phyloP scores from a whole-genome alignment of 78 protist species.

The Dictyostelium capitatum region DNA sequence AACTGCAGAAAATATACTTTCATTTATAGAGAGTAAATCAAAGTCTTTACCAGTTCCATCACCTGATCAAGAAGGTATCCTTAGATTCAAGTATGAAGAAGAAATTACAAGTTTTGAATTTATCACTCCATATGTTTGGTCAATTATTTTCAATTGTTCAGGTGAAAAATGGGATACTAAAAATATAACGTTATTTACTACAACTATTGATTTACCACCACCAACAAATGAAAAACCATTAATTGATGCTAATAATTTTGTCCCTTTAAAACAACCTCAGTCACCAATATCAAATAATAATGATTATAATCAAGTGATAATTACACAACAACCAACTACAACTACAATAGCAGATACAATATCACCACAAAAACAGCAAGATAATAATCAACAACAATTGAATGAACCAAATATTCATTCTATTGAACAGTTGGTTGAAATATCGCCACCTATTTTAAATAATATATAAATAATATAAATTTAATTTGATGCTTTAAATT shows the following conservation, averaged over 20 bases:
- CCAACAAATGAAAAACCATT: background rate
- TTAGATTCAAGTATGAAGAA: slow-evolving; percentile 72
- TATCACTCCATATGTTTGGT: slow-evolving; percentile 75
- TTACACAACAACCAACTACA: background rate
- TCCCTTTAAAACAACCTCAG: background rate
- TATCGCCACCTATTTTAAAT: too few species aligned
- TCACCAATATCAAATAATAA: background rate
- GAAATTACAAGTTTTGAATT: slow-evolving; percentile 50
- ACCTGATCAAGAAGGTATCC: slow-evolving; percentile 39
- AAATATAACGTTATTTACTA: slow-evolving; percentile 27
- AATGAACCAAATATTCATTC: background rate
- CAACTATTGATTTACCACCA: background rate
- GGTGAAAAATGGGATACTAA: slow-evolving; percentile 61
- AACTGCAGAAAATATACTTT: slow-evolving; percentile 40
- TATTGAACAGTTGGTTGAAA: background rate
- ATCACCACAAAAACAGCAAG: too few species aligned
- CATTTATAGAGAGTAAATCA: slow-evolving; percentile 49
- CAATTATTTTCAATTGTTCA: slow-evolving; percentile 47
- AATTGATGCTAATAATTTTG: slow-evolving; percentile 3
- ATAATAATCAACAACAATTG: too few species aligned
- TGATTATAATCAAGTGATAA: background rate
- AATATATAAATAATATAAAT: too few species aligned
- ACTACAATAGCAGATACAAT: background rate
- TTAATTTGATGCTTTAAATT: too few species aligned
- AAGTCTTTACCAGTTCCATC: slow-evolving; percentile 43